phyloP scores from a whole-genome alignment of 495 filamentous ascomycete genomes.

The Talaromyces proteolyticus region DNA sequence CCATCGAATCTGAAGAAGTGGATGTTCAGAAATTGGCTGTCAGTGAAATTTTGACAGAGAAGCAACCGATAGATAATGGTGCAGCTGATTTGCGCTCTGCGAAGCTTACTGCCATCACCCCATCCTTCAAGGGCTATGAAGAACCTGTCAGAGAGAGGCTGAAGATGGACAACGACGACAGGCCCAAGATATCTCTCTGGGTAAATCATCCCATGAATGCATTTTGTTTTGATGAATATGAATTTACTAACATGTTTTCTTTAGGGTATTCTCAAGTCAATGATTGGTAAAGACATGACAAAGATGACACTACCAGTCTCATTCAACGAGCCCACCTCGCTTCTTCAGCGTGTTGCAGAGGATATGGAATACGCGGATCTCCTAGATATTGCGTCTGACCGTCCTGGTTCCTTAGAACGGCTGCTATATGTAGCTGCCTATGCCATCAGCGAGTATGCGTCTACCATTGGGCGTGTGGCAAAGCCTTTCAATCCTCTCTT shows the following conservation, averaged over 20 bases:
- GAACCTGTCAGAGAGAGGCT: slow-evolving; percentile 70
- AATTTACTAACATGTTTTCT: slow-evolving; percentile 19
- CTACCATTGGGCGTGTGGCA: slow-evolving; percentile 91
- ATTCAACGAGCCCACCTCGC: slow-evolving; percentile 96
- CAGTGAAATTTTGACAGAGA: slow-evolving; percentile 38
- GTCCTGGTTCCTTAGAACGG: slow-evolving; percentile 80
- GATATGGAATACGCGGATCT: slow-evolving; percentile 97
- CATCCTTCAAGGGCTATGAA: slow-evolving; percentile 86
- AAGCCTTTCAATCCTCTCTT: slow-evolving; percentile 97
- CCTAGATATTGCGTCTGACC: slow-evolving; percentile 82
- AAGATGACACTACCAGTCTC: slow-evolving; percentile 98
- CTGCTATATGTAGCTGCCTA: slow-evolving; percentile 96
- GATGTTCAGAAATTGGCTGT: slow-evolving; percentile 59
- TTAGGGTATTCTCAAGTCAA: slow-evolving; percentile 93
- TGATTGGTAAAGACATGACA: slow-evolving; percentile 99
- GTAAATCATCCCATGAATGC: slow-evolving; percentile 45
- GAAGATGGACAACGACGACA: slow-evolving; percentile 86
- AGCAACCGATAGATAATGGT: slow-evolving; percentile 34
- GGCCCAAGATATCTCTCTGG: slow-evolving; percentile 94
- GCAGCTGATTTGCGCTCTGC: slow-evolving; percentile 40
- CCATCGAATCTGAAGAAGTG: slow-evolving; percentile 87
- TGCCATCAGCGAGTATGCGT: slow-evolving; percentile 92
- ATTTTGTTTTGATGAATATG: background rate
- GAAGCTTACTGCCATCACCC: slow-evolving; percentile 54
- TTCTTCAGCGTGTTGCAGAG: slow-evolving; percentile 93